phyloP scores from a whole-genome alignment of 345 rosid species.

The Diplotaxis tenuifolia region DNA sequence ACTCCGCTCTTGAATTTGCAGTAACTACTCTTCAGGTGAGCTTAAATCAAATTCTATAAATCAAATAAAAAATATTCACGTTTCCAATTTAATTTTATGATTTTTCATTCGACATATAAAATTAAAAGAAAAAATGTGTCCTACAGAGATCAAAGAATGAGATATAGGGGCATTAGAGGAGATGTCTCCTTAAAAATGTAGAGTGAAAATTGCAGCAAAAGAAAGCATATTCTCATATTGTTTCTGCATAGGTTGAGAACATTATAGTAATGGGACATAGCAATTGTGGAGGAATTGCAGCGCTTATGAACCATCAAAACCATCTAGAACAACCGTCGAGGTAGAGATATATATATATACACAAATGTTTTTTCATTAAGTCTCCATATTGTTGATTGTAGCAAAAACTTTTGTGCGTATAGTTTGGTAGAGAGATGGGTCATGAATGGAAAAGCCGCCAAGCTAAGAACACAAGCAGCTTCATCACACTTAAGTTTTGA shows the following conservation, averaged over 20 bases:
- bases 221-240: background rate
- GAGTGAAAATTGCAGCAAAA: background rate
- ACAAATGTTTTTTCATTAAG: background rate
- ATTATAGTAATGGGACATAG: conserved; percentile 85
- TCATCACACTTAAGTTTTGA: conserved; percentile 70
- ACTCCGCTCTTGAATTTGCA: conserved; percentile 91
- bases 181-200: no score
- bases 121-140: no score
- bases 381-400: background rate
- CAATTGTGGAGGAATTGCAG: conserved; percentile 82
- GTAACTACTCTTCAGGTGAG: conserved; percentile 71
- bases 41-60: no score
- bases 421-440: conserved; percentile 88
- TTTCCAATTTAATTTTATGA: no score
- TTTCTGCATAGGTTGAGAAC: conserved; percentile 66
- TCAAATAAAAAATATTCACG: no score
- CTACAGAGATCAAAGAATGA: no score
- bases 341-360: conserved; percentile 33
- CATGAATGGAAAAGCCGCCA: conserved; percentile 64
- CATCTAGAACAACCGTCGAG: conserved; percentile 55
- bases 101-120: no score
- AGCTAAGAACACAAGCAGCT: conserved; percentile 57
- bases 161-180: no score
- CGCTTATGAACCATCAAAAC: conserved; percentile 78
- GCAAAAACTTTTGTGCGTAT: conserved; percentile 5